phyloP scores from a whole-genome alignment of 1,284 basidiomycete species.

The Sphaerobolus stellatus region DNA sequence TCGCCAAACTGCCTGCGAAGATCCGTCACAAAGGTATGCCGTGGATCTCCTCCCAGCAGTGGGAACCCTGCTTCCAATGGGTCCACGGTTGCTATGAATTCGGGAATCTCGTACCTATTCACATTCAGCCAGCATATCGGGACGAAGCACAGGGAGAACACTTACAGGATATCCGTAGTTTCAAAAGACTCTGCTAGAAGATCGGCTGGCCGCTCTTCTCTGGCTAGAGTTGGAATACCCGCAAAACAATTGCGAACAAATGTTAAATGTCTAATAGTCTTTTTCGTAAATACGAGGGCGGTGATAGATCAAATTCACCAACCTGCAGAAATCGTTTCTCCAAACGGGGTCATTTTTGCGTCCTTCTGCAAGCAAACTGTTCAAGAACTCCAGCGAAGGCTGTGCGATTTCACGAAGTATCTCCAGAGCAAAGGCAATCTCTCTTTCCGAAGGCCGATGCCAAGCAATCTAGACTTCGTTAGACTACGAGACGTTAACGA shows the following conservation, averaged over 20 bases:
- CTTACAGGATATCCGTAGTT: constrained; percentile 64
- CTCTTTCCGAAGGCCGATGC: constrained; percentile 67
- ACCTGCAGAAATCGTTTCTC: constrained; percentile 91
- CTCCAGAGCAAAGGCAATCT: constrained; percentile 76
- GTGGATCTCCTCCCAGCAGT: constrained; percentile 66
- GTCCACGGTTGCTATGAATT: constrained; percentile 65
- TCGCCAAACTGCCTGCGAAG: constrained; percentile 68
- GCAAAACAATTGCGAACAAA: constrained; percentile 67
- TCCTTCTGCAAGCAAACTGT: constrained; percentile 51
- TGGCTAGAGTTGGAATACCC: constrained; percentile 63
- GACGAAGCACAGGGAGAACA: constrained; percentile 6
- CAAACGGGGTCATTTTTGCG: constrained; percentile 58
- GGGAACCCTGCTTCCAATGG: constrained; percentile 67
- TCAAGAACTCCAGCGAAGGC: constrained; percentile 62
- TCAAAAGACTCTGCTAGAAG: constrained; percentile 39
- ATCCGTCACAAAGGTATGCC: constrained; percentile 60
- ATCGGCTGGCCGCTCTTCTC: constrained; percentile 48
- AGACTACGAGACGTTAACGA: not conserved
- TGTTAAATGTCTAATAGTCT: constrained; percentile 57
- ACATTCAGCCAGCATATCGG: constrained; percentile 10
- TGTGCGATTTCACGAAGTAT: constrained; percentile 73
- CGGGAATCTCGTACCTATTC: constrained; percentile 61
- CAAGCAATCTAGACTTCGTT: constrained; percentile 64
- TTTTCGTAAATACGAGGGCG: not conserved
- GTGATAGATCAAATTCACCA: constrained; percentile 18